These are phyloP conservation scores for Cyclaneusma minus DNA, from an alignment of 2,329 filamentous ascomycete species.

Conservation along the genomic window DNA sequence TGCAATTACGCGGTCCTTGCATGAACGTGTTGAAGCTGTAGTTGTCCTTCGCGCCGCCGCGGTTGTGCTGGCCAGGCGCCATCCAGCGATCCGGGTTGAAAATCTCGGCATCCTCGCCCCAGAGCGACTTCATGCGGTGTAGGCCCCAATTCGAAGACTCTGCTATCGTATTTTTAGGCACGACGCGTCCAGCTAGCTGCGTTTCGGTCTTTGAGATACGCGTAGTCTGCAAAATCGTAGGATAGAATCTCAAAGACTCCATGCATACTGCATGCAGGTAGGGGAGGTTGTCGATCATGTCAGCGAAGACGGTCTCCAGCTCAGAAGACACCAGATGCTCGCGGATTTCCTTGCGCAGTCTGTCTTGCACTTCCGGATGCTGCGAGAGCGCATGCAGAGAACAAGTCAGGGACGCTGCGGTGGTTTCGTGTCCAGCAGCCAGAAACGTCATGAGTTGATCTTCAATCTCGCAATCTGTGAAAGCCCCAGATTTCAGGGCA, in stretches of 20 bases:
- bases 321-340: slow-evolving; percentile 24
- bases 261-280: slow-evolving; percentile 52
- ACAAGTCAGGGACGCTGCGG: slow-evolving; percentile 51
- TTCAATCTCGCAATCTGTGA: slow-evolving; percentile 58
- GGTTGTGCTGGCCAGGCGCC: slow-evolving; percentile 18
- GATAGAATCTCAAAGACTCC: slow-evolving; percentile 52
- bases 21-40: slow-evolving; percentile 71
- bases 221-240: slow-evolving; percentile 49
- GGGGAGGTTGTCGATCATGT: slow-evolving; percentile 45
- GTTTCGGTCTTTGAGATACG: slow-evolving; percentile 42
- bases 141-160: slow-evolving; percentile 30
- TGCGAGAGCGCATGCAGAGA: slow-evolving; percentile 41
- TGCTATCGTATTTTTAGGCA: slow-evolving; percentile 42
- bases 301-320: slow-evolving; percentile 26
- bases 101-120: slow-evolving; percentile 17
- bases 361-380: slow-evolving; percentile 38
- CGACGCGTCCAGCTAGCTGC: slow-evolving; percentile 34
- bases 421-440: slow-evolving; percentile 63
- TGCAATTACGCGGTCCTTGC: slow-evolving; percentile 73
- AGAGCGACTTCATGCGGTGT: slow-evolving; percentile 16
- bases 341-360: slow-evolving; percentile 43
- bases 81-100: slow-evolving; percentile 22
- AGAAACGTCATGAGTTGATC: slow-evolving; percentile 81
- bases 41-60: slow-evolving; percentile 59
- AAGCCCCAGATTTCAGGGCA: slow-evolving; percentile 55